These are phyloP conservation scores for Rhizophagus clarus DNA, from an alignment of 192 early-diverging fungal genomes.

Conservation along the genomic window DNA sequence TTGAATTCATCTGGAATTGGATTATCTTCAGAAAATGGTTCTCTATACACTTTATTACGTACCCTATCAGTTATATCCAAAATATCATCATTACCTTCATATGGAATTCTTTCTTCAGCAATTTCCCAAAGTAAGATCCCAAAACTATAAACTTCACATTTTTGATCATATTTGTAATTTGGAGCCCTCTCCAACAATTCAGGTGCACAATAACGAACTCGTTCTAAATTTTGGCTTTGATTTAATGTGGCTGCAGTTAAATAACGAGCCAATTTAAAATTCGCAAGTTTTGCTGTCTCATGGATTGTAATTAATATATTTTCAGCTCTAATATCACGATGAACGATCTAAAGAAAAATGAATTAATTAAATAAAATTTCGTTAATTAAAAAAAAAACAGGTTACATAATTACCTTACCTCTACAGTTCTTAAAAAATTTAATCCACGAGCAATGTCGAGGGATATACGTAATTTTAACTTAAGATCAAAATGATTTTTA, in stretches of 20 bases:
- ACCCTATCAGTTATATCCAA: neutral
- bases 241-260: too few relatives aligned
- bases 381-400: too few relatives aligned
- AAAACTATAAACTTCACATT: conserved; percentile 1
- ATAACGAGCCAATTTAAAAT: too few relatives aligned
- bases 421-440: neutral
- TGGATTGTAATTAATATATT: conserved; percentile 17
- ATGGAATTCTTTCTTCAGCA: neutral
- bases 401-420: too few relatives aligned
- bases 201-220: conserved; percentile 3
- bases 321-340: conserved; percentile 23
- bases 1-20: neutral
- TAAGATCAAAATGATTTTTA: neutral
- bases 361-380: too few relatives aligned
- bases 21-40: neutral
- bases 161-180: neutral
- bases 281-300: too few relatives aligned
- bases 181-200: neutral
- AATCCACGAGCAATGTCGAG: conserved; percentile 26
- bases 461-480: conserved; percentile 11
- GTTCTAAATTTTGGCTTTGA: too few relatives aligned
- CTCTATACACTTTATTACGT: neutral
- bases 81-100: neutral
- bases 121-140: neutral
- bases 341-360: neutral